Percentiles rank a stretch among this genome's conserved stretches.
phyloP scores from a whole-genome alignment of 1,139 yeast species.

The Yamadazyma friedrichii region DNA sequence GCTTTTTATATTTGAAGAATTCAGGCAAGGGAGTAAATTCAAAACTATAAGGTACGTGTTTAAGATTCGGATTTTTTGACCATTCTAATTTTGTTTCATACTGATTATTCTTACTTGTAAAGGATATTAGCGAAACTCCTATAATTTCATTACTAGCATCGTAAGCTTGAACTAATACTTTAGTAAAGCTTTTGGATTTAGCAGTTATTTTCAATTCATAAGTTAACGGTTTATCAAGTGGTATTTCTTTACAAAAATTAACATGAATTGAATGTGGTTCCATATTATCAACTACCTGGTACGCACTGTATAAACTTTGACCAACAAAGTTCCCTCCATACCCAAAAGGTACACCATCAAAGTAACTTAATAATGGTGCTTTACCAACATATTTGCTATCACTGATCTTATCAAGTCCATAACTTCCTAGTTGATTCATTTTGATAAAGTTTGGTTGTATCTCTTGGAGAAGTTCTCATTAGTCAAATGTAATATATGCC shows the following conservation, averaged over 20 bases:
- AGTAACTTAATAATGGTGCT: not conserved
- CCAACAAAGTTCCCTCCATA: conserved; percentile 42
- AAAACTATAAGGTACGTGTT: conserved; percentile 28
- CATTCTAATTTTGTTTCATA: conserved; percentile 16
- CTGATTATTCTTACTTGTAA: conserved; percentile 29
- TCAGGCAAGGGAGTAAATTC: conserved; percentile 28
- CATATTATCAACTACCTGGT: conserved; percentile 21
- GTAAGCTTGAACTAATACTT: conserved; percentile 33
- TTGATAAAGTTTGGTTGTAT: too few species aligned
- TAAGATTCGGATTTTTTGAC: conserved; percentile 8
- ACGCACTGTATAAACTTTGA: conserved; percentile 38
- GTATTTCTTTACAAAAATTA: conserved; percentile 40
- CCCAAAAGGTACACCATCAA: not conserved
- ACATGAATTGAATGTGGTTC: conserved; percentile 40
- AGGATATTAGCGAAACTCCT: conserved; percentile 31
- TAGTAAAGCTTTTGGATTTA: conserved; percentile 35
- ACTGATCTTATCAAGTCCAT: not conserved
- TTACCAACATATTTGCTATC: conserved; percentile 1
- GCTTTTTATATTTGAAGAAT: conserved; percentile 27
- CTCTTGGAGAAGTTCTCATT: too few species aligned
- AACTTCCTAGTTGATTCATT: conserved; percentile 1
- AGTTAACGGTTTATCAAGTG: conserved; percentile 25
- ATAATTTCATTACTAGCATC: conserved; percentile 29
- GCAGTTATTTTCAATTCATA: conserved; percentile 32
- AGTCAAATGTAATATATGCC: too few species aligned